Conservation (phyloP, 352 stramenopile species). For the Elongisporangium anandrum region DNA sequence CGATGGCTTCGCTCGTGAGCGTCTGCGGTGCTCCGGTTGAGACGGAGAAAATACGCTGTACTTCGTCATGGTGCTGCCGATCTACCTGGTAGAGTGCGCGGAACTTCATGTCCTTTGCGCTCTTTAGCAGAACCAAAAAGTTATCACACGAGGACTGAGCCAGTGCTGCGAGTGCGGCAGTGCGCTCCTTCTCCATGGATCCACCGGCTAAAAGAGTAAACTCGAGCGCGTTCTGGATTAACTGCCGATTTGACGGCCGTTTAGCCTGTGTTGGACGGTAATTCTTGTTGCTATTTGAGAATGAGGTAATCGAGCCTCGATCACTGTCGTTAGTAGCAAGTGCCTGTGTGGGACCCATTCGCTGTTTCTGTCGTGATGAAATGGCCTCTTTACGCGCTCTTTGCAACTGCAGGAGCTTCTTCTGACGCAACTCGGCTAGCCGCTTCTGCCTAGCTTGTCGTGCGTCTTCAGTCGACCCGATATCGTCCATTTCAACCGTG, state of each 20-base stretch:
- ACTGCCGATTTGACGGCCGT: conserved; percentile 53
- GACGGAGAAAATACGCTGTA: conserved; percentile 38
- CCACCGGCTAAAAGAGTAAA: conserved; percentile 65
- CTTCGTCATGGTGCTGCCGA: conserved; percentile 35
- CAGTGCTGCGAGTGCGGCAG: conserved; percentile 35
- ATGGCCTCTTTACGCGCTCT: conserved; percentile 26
- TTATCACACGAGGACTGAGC: conserved; percentile 48
- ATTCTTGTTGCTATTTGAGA: neutral
- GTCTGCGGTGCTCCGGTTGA: conserved; percentile 17
- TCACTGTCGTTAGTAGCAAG: neutral
- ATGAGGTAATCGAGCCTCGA: neutral
- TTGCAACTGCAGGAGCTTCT: conserved; percentile 64
- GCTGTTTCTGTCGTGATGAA: conserved; percentile 20
- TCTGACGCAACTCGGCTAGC: conserved; percentile 44
- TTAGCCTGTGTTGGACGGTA: conserved; percentile 14
- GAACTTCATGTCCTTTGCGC: conserved; percentile 67
- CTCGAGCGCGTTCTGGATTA: conserved; percentile 81
- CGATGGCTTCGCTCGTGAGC: conserved; percentile 33
- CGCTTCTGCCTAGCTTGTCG: conserved; percentile 19
- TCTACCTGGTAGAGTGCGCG: conserved; percentile 43
- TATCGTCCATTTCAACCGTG: conserved; percentile 4
- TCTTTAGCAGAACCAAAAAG: conserved; percentile 76
- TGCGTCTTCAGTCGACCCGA: neutral
- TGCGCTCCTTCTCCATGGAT: conserved; percentile 55
- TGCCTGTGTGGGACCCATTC: neutral